Conservation (phyloP, 345 rosid species). For the Psidium friedrichsthalianum region DNA sequence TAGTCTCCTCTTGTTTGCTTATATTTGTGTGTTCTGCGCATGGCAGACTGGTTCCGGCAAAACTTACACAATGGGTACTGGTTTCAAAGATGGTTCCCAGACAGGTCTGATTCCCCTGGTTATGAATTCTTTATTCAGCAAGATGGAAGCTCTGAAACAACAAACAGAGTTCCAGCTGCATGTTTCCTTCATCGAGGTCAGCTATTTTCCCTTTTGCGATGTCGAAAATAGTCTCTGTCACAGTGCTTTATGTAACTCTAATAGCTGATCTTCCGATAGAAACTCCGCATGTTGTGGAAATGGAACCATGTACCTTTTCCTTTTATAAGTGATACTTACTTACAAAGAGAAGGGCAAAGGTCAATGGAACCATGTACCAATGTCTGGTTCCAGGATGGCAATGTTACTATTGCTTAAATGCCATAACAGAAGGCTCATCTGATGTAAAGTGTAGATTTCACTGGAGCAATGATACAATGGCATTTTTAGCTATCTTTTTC, state of each 20-base stretch:
- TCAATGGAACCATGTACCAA: background rate
- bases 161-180: constrained; percentile 81
- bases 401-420: background rate
- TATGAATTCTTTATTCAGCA: constrained; percentile 74
- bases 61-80: constrained; percentile 99
- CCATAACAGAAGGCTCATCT: background rate
- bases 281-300: background rate
- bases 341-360: background rate
- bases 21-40: constrained; percentile 2
- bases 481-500: background rate
- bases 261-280: background rate
- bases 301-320: background rate
- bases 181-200: constrained; percentile 95
- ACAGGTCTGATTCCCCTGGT: constrained; percentile 83
- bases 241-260: background rate
- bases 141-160: constrained; percentile 66
- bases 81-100: constrained; percentile 69
- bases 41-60: constrained; percentile 97
- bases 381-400: background rate
- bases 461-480: background rate
- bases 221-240: background rate
- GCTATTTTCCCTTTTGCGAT: constrained; percentile 2
- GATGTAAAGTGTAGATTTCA: background rate
- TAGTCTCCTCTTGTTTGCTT: background rate
- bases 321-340: background rate